A percentile compares a stretch with the other conserved stretches of the same genome.
These are phyloP conservation scores for Trichoderma aggressivum DNA, from an alignment of 2,329 filamentous ascomycete genomes.

Conservation along the genomic window DNA sequence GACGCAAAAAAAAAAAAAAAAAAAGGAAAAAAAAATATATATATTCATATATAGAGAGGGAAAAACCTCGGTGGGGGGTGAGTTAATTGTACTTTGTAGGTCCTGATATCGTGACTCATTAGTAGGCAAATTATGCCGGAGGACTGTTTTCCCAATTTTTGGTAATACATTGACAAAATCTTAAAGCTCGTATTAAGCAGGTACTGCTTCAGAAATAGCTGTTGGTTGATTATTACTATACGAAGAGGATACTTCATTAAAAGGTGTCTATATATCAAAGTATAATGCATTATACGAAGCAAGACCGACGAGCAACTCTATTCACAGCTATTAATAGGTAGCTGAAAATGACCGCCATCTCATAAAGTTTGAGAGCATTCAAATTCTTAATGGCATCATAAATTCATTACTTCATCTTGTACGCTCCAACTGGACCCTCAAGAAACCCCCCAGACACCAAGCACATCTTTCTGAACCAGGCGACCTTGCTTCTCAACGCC, in stretches of 20 bases:
- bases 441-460: constrained; percentile 12
- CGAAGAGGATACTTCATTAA: background rate
- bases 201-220: background rate
- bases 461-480: background rate
- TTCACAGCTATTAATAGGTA: background rate
- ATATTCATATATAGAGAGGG: background rate
- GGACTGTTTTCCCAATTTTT: background rate
- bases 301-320: background rate
- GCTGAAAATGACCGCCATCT: background rate
- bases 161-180: background rate
- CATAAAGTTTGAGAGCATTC: background rate
- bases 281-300: background rate
- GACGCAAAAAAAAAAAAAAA: background rate
- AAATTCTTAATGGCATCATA: background rate
- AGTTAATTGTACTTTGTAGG: background rate
- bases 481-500: constrained; percentile 5
- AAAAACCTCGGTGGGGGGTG: background rate
- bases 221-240: background rate
- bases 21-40: background rate
- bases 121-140: background rate
- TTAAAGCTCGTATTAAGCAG: background rate
- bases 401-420: background rate
- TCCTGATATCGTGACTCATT: background rate
- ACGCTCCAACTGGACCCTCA: background rate
- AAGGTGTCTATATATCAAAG: background rate